Base-by-base conservation (phyloP, 495 filamentous ascomycete species). In the Melanomma pulvis-pyrius region DNA sequence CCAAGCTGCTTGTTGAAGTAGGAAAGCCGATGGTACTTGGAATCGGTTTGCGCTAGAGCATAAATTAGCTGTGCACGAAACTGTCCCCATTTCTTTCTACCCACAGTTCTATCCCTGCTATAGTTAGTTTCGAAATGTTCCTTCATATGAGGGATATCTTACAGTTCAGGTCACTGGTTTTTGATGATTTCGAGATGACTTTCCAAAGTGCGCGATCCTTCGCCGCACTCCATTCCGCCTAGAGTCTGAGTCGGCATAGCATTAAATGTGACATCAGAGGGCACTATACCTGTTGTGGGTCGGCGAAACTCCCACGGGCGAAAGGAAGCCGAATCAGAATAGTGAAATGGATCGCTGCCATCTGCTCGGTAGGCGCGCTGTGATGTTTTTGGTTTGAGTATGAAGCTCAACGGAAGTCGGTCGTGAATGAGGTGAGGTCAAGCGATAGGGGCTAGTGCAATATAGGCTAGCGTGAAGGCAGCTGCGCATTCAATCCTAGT, bases 121-220 rank as follows among this genome's bases (percentile, higher is more conserved):
- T 21, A 29, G 73, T 84, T 65, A 85, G 70, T 49, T 59, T 67
- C 48, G 41, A 13, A 19, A 29, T 30, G 59, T 22, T 24, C 44
- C 21, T 50, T 24, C 41, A 61, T 21, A 22, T 12, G 39, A 30
- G 39, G 21, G 22, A 24, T 17, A 13, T 29, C 86, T 74, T 85
- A 96, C 93, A 97, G 71, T 96, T 84, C 69, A 96, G 83, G 70
- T 93, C 89, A 61, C 85, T 87, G 61, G 87, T 86, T 46, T 89
- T 90, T 9, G 82, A 87, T 63, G 81, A 84, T 59, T 83, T 85
- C 0, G 93, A 96, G 1, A 98, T 83, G 49, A 93, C 84, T 68
- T 89, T 88, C 94, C 94, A 98, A n/a, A 98, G 79, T 4, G 86
- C 84, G 51, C 88, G 87, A 72, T 97, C 96, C 75, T 98, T 97